Conservation (phyloP, 2,329 filamentous ascomycete genomes). For the Coleophoma crateriformis region DNA sequence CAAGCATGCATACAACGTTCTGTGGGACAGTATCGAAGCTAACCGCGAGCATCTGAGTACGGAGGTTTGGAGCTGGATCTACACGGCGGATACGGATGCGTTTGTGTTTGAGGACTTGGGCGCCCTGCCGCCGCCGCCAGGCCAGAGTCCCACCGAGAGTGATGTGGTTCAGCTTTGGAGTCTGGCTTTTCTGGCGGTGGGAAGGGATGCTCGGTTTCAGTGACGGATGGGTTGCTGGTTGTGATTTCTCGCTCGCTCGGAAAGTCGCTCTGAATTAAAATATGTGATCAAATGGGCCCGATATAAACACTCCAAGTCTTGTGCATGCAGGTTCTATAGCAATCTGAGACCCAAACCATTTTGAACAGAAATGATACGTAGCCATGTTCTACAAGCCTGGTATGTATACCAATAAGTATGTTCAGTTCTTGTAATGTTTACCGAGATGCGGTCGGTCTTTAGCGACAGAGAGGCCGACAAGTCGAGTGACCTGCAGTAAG, state of each 20-base stretch:
- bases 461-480: no score
- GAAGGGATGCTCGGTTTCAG: conserved; percentile 19
- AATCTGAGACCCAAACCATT: background rate
- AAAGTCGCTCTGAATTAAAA: background rate
- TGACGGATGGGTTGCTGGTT: background rate
- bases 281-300: background rate
- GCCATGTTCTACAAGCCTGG: no score
- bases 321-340: background rate
- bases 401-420: no score
- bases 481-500: no score
- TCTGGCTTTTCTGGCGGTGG: conserved; percentile 51
- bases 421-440: no score
- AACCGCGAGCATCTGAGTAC: conserved; percentile 45
- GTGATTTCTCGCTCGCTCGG: background rate
- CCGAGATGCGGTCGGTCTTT: no score
- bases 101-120: conserved; percentile 47
- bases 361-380: background rate
- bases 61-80: conserved; percentile 61
- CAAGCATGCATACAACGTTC: conserved; percentile 46
- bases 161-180: conserved; percentile 54
- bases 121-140: conserved; percentile 40
- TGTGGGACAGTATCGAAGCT: conserved; percentile 56
- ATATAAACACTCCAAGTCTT: background rate
- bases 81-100: conserved; percentile 30
- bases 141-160: conserved; percentile 38